Base-by-base conservation (phyloP, 345 rosid genomes). In the Carallia pectinifolia region DNA sequence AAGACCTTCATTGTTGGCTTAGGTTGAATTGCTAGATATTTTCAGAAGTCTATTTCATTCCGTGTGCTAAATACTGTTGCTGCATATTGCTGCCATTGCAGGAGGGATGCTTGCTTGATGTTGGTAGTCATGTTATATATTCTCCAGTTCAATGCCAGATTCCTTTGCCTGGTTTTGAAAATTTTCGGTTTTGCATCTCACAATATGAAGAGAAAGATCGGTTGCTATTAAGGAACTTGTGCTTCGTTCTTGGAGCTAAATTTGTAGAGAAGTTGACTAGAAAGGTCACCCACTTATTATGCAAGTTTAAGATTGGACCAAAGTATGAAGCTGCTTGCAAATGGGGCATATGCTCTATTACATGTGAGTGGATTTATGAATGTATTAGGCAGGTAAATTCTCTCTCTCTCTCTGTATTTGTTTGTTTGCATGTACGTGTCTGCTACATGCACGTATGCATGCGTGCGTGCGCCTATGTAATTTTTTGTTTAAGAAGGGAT, bases 151-250 rank as follows among this genome's bases (percentile, higher is more conserved):
- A 87, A 68, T 92, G 97, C 83, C 85, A 63, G 77, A 80, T 79
- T 80, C 97, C 99, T 69, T 84, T 95, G 79, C 94, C 86, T 74
- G 97, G 92, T 71, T 92, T 95, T 71, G 80, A 85, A 84, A 83
- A 74, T 62, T 77, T 92, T 60, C 82, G 91, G 64, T 79, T 95
- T 80, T 95, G 97, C 77, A 82, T 85, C 81, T 95, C 97, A 53
- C 96, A 90, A 71, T 84, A 85, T 58, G 91, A 89, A 64, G 96
- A 73, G 76, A 94, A 83, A 85, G 97, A 95, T 58, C 82, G 82
- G 79, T 13, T 70, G 78, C 92, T 92, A 30, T 77, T 92, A 66
- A 86, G 81, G 80, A 95, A 90, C 77, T 74, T 95, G 82, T 90
- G 91, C 87, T 80, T 79, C 78, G 87, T 82, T 75, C 90, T 95